Percentiles rank a stretch among this genome's conserved stretches.
These are phyloP conservation scores for Apiotrichum brassicae DNA, from an alignment of 1,284 basidiomycete genomes.

Conservation along the genomic window DNA sequence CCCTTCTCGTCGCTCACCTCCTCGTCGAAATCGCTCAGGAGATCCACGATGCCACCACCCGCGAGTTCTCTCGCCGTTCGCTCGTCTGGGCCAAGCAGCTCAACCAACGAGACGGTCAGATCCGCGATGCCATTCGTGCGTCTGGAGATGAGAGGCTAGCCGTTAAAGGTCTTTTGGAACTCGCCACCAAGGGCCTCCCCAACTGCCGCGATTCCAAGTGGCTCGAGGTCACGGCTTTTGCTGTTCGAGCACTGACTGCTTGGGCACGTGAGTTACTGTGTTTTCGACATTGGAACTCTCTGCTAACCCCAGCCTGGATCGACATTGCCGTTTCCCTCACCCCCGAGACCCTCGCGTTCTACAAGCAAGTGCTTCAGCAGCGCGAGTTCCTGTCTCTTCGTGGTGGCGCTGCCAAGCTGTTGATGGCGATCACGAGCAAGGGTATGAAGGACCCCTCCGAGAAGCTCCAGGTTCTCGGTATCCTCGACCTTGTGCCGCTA, in stretches of 20 bases:
- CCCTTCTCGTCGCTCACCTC: slow-evolving; percentile 74
- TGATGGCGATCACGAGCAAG: slow-evolving; percentile 79
- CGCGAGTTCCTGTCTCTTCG: slow-evolving; percentile 64
- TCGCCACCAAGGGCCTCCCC: slow-evolving; percentile 69
- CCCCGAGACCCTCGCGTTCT: slow-evolving; percentile 74
- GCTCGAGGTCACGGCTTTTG: slow-evolving; percentile 78
- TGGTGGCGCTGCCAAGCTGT: slow-evolving; percentile 69
- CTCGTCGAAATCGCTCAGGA: slow-evolving; percentile 87
- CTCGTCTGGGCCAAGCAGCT: slow-evolving; percentile 56
- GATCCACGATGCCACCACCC: slow-evolving; percentile 79
- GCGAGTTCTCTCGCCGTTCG: slow-evolving; percentile 43
- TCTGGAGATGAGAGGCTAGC: slow-evolving; percentile 74
- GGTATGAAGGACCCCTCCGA: slow-evolving; percentile 88
- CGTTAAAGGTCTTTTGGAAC: slow-evolving; percentile 77
- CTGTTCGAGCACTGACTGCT: slow-evolving; percentile 81
- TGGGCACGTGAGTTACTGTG: slow-evolving; percentile 94
- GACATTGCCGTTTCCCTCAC: slow-evolving; percentile 96
- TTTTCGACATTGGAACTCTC: too few species aligned
- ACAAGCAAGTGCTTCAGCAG: slow-evolving; percentile 80
- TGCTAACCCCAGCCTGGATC: slow-evolving; percentile 72
- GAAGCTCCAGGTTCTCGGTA: slow-evolving; percentile 83
- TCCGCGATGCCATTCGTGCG: slow-evolving; percentile 83
- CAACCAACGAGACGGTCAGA: slow-evolving; percentile 68
- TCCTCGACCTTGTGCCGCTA: slow-evolving; percentile 75
- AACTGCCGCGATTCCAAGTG: slow-evolving; percentile 54